Evolutionary conservation across 163 green algal species (phyloP), one percentile per base, ranked within the genome.

Genomic region (Chlamydomonas reinhardtii): DNA sequence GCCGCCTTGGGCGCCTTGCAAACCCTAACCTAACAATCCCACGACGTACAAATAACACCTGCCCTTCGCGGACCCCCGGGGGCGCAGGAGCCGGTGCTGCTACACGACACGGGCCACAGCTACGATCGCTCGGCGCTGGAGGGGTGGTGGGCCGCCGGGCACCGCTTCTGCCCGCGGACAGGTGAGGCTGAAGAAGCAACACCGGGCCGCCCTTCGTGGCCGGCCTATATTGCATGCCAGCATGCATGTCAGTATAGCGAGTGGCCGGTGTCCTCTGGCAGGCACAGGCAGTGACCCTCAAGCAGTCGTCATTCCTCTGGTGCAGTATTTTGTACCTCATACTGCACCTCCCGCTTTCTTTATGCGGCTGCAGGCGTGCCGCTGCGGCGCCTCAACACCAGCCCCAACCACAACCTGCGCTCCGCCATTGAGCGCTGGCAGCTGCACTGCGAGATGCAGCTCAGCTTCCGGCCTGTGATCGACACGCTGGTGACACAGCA

Each of bases 391-490:
- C 66, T 85, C 0, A 71, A 43, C 66, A 71, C 16, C 69, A 80
- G 54, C 69, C 54, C 70, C 48, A 78, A 86, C 69, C 80, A 86
- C 34, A 78, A n/a, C 80, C 35, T 78, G 27, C 80, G 80, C 56
- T 72, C 66, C 25, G 80, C 80, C 56, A 68, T 79, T 1, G 80
- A 73, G 54, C 80, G 52, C 9, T 86, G 80, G 80, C 69, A 24
- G n/a, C 80, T 85, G n/a, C 66, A 69, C 78, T 77, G 48, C 78
- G 78, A 85, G 48, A 76, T 85, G 65, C 78, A 85, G 43, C 66
- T 85, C 32, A 71, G 29, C 48, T 85, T 85, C 66, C 69, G 69
- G 3, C 78, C 78, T 19, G 78, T 76, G 48, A 52, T 85, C 4
- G 39, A 69, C 78, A 59, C 78, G 48, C 66, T 85, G 25, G 54